Conservation (phyloP, 768 basidiomycete genomes). For the Suillus placidus region DNA sequence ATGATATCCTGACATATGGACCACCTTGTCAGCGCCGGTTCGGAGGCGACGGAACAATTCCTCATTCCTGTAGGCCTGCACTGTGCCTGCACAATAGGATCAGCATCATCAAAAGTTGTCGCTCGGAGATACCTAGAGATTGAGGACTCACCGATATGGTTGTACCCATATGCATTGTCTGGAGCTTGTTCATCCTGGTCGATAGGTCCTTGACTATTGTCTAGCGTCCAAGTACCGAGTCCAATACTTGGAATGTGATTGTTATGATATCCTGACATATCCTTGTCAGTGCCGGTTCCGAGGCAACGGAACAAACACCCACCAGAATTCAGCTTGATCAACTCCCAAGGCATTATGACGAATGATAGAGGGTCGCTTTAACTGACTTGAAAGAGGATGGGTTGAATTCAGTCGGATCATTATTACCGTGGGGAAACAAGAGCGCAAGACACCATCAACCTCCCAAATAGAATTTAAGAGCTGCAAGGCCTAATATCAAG, state of each 20-base stretch:
- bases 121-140: background rate
- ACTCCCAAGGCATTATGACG: background rate
- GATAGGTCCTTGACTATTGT: conserved; percentile 50
- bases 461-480: too few species aligned
- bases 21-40: background rate
- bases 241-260: conserved; percentile 4
- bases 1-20: background rate
- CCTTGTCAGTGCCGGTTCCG: background rate
- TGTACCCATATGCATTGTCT: conserved; percentile 61
- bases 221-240: conserved; percentile 2
- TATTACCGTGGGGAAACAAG: too few species aligned
- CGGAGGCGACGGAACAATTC: conserved; percentile 10
- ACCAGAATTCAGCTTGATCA: conserved; percentile 1
- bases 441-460: too few species aligned
- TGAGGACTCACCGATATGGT: conserved; percentile 58
- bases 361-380: too few species aligned
- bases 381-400: too few species aligned
- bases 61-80: conserved; percentile 64
- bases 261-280: background rate
- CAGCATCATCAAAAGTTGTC: background rate
- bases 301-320: background rate
- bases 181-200: conserved; percentile 65
- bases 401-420: too few species aligned
- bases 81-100: conserved; percentile 47
- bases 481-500: too few species aligned